Percentiles rank a stretch among this genome's conserved stretches.
Conservation (phyloP, 352 stramenopile genomes). For the Pythium folliculosum region DNA sequence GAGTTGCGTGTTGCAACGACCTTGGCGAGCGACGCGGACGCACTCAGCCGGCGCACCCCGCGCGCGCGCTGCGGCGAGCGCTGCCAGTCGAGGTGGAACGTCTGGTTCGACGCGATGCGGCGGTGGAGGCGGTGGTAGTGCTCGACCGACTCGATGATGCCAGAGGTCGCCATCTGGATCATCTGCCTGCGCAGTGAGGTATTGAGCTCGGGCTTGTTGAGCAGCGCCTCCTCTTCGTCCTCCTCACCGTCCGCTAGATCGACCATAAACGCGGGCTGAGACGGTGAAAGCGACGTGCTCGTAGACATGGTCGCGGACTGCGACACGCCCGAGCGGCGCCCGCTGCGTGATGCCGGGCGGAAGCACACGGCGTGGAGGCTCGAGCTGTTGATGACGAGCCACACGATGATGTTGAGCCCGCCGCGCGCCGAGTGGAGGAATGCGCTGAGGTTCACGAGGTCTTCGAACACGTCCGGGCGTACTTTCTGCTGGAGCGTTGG, state of each 20-base stretch:
- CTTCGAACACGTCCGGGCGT: slow-evolving; percentile 35
- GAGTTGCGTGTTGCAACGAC: slow-evolving; percentile 46
- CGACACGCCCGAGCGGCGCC: neutral
- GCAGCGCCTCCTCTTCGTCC: slow-evolving; percentile 34
- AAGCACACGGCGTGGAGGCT: slow-evolving; percentile 53
- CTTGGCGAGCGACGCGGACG: slow-evolving; percentile 42
- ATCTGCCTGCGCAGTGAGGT: slow-evolving; percentile 81
- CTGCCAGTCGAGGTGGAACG: slow-evolving; percentile 81
- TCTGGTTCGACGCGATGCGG: slow-evolving; percentile 76
- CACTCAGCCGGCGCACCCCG: slow-evolving; percentile 46
- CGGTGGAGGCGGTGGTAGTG: slow-evolving; percentile 73
- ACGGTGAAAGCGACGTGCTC: slow-evolving; percentile 4
- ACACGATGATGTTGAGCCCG: slow-evolving; percentile 86
- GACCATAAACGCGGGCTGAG: neutral
- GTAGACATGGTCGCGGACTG: slow-evolving; percentile 1
- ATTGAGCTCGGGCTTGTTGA: slow-evolving; percentile 88
- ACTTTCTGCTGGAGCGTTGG: slow-evolving; percentile 36
- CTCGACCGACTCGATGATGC: slow-evolving; percentile 86
- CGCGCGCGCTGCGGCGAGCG: slow-evolving; percentile 50
- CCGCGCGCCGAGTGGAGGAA: slow-evolving; percentile 80
- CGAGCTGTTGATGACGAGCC: slow-evolving; percentile 76
- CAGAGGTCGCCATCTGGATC: slow-evolving; percentile 88
- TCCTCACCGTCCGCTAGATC: neutral
- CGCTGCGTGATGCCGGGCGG: neutral
- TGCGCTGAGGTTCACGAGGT: slow-evolving; percentile 72